These are phyloP conservation scores for Metarhizium anisopliae DNA, from an alignment of 2,329 filamentous ascomycete species.

Conservation along the genomic window DNA sequence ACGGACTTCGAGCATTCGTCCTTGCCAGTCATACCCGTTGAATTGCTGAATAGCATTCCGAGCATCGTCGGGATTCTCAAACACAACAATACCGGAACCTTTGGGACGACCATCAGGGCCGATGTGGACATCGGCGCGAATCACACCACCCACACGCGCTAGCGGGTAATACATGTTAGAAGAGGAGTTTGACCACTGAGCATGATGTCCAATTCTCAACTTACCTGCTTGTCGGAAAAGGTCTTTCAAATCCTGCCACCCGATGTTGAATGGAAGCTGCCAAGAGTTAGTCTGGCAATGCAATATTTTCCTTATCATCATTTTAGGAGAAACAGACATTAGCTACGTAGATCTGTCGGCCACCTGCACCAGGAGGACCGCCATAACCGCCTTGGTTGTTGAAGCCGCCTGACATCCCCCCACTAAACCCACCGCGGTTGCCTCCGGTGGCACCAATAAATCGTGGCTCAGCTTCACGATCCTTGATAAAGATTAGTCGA, in stretches of 20 bases:
- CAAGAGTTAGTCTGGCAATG: constrained; percentile 8
- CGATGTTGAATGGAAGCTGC: constrained; percentile 92
- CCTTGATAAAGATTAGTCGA: constrained; percentile 42
- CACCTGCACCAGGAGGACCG: constrained; percentile 38
- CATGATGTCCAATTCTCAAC: constrained; percentile 24
- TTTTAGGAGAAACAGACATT: constrained; percentile 70
- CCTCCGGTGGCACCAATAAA: constrained; percentile 70
- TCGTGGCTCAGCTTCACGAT: constrained; percentile 95
- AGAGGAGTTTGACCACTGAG: not conserved
- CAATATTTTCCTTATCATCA: not conserved
- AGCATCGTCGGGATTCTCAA: constrained; percentile 89
- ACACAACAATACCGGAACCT: constrained; percentile 93
- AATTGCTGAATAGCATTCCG: constrained; percentile 95
- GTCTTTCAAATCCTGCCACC: constrained; percentile 98
- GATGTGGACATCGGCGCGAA: constrained; percentile 90
- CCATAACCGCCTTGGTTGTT: constrained; percentile 46
- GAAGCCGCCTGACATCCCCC: constrained; percentile 43
- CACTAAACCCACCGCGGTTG: constrained; percentile 53
- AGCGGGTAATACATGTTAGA: not conserved
- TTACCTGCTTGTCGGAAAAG: constrained; percentile 95
- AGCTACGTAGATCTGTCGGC: constrained; percentile 91
- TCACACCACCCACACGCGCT: constrained; percentile 64
- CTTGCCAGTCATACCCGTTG: constrained; percentile 98
- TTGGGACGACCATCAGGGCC: constrained; percentile 90
- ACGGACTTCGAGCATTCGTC: constrained; percentile 83